Evolutionary conservation across 75 land plant species (phyloP).

Genomic region (Sequoiadendron giganteum): DNA sequence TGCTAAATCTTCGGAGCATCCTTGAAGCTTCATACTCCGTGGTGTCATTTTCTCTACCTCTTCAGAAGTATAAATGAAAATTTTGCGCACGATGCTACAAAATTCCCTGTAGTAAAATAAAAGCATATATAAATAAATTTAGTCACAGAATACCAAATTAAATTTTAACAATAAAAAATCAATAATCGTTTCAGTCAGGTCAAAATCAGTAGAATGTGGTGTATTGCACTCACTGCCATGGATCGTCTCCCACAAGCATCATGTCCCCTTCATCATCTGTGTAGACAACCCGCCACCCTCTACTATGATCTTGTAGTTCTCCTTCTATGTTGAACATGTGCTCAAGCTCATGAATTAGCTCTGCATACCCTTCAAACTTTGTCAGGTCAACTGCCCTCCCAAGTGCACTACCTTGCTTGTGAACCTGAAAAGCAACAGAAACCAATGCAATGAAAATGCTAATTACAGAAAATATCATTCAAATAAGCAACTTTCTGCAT

Average conservation of each 20-base stretch:
- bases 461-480: background rate
- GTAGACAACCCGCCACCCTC: too few relatives aligned
- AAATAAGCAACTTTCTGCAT: background rate
- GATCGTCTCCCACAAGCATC: too few relatives aligned
- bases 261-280: too few relatives aligned
- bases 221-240: background rate
- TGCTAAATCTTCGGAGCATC: background rate
- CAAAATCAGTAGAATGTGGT: background rate
- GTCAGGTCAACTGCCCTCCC: slow-evolving; percentile 78
- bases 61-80: too few relatives aligned
- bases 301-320: too few relatives aligned
- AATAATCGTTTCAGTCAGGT: background rate
- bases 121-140: background rate
- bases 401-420: slow-evolving; percentile 73
- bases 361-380: slow-evolving; percentile 62
- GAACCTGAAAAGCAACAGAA: slow-evolving; percentile 52
- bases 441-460: background rate
- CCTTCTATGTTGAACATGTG: too few relatives aligned
- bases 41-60: too few relatives aligned
- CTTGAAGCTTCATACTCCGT: too few relatives aligned
- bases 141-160: background rate
- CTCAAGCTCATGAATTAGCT: slow-evolving; percentile 38
- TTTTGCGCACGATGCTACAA: too few relatives aligned
- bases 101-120: too few relatives aligned
- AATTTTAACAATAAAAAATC: background rate